These are phyloP conservation scores for Candida mesenterica DNA, from an alignment of 1,139 yeast species.

Conservation along the genomic window DNA sequence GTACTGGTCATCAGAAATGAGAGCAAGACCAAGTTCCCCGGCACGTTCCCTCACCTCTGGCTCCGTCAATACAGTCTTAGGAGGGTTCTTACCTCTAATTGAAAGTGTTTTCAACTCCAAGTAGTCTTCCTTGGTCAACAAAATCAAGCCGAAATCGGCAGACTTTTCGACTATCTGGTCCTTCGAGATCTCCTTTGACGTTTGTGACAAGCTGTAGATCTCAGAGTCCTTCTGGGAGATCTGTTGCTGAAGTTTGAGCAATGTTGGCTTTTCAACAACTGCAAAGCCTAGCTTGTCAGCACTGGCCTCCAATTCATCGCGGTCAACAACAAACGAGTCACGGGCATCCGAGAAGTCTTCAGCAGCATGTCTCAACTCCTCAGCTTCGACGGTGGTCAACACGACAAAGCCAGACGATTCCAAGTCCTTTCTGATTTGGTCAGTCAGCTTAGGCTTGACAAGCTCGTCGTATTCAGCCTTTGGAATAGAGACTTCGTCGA, in stretches of 20 bases:
- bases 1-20: slow-evolving; percentile 41
- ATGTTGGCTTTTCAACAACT: slow-evolving; percentile 28
- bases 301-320: slow-evolving; percentile 27
- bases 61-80: slow-evolving; percentile 15
- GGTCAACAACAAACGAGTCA: slow-evolving; percentile 30
- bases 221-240: slow-evolving; percentile 34
- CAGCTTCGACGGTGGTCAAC: slow-evolving; percentile 7
- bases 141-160: slow-evolving; percentile 38
- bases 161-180: slow-evolving; percentile 33
- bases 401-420: slow-evolving; percentile 9
- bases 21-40: slow-evolving; percentile 34
- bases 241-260: slow-evolving; percentile 30
- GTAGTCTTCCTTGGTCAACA: slow-evolving; percentile 30
- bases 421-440: slow-evolving; percentile 4
- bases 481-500: slow-evolving; percentile 34
- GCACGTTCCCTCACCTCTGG: slow-evolving; percentile 21
- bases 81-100: slow-evolving; percentile 12
- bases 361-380: slow-evolving; percentile 7
- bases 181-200: slow-evolving; percentile 20
- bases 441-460: slow-evolving; percentile 3
- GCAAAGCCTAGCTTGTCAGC: slow-evolving; percentile 40
- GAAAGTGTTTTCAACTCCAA: slow-evolving; percentile 23
- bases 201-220: slow-evolving; percentile 24
- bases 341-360: slow-evolving; percentile 34
- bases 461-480: slow-evolving; percentile 21